Base-by-base conservation (phyloP, 371 early-diverging fungal genomes). In the Blyttiomyces sp. region DNA sequence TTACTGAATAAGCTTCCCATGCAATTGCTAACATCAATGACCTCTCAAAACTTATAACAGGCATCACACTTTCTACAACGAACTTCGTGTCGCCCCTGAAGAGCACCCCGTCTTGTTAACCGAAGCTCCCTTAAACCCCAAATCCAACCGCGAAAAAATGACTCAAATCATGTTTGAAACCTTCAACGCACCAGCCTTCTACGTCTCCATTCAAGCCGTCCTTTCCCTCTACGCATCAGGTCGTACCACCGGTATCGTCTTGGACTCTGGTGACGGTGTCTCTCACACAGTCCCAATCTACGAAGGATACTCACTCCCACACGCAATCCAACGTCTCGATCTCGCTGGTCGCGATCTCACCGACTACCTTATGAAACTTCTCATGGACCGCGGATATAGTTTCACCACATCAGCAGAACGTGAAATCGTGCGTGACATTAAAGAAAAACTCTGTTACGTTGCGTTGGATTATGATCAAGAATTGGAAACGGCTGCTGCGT, bases 191-290 rank as follows among this genome's bases (percentile, higher is more conserved):
- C 99, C 98, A 53, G 94, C 96, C 64, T 95, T 99, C 90, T 99
- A 99, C 82, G 96, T 99, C 64, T 91, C 97, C 68, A 99, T 99
- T 77, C 99, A 99, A 72, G 98, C 98, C 63, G 97, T 96, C 24
- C 84, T 98, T 49, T 95, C 95, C 64, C 84, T 97, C 39, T 95
- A 96, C 82, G 97, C 97, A 61, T 94, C 98, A 64, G 99, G 99
- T 74, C 95, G 99, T 86, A 99, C 99, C 68, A 99, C 99, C 59
- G 99, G 99, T 89, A 95, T 99, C 64, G 99, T 99, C 57, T 87
- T 99, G 49, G 99, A 99, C 83, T 99, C 99, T 57, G 99, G 99
- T 76, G 99, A 99, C 82, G 99, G 99, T 93, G 99, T 99, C 60
- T 90, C 98, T 69, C 99, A 99, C 89, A 93, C 96, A 46, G 99